Evolutionary conservation across 2,329 filamentous ascomycete species (phyloP).

Genomic region (Talaromyces islandicus): DNA sequence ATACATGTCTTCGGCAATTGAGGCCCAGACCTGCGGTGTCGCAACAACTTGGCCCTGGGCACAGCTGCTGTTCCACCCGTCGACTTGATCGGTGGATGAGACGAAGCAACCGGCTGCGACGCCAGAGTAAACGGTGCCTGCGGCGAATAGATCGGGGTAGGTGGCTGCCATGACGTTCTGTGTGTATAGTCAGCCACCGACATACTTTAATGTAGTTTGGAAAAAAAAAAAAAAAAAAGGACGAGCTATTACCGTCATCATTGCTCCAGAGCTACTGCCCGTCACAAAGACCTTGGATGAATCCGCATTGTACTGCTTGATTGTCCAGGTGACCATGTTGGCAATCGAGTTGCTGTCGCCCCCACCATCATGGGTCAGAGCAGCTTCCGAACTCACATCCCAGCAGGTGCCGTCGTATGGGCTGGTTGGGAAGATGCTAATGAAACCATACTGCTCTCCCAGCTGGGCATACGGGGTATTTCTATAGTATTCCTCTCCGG

Average conservation of each 20-base stretch:
- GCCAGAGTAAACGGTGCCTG: constrained; percentile 4
- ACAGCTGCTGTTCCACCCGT: constrained; percentile 19
- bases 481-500: constrained; percentile 36
- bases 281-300: constrained; percentile 8
- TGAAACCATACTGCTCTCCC: constrained; percentile 33
- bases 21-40: constrained; percentile 34
- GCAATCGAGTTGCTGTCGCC: constrained; percentile 35
- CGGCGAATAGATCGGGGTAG: constrained; percentile 7
- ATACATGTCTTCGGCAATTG: constrained; percentile 2
- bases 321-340: constrained; percentile 7
- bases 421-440: constrained; percentile 53
- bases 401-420: constrained; percentile 52
- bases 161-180: constrained; percentile 6
- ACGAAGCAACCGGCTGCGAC: constrained; percentile 7
- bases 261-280: constrained; percentile 7
- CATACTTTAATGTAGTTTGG: no score
- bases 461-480: constrained; percentile 50
- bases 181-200: not conserved
- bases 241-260: not conserved
- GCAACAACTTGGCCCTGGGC: constrained; percentile 17
- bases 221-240: no score
- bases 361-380: constrained; percentile 29
- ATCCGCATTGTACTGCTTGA: constrained; percentile 2
- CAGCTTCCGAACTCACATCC: constrained; percentile 48
- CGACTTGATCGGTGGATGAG: constrained; percentile 9